Evolutionary conservation across 2,329 filamentous ascomycete genomes (phyloP).

Genomic region (Sodiomyces alkalinus): DNA sequence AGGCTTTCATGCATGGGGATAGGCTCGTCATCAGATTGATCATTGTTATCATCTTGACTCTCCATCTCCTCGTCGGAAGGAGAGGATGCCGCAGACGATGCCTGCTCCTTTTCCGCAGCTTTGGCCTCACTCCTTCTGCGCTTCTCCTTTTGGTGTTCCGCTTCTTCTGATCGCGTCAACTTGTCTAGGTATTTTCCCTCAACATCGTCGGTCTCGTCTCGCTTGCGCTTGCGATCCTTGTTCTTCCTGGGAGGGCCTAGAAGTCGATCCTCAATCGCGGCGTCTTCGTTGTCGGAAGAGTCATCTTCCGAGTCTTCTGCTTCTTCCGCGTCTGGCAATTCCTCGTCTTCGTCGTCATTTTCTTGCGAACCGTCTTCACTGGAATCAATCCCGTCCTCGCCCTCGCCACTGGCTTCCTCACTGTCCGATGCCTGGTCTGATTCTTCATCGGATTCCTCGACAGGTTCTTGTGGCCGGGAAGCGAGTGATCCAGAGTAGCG

Average conservation of each 20-base stretch:
- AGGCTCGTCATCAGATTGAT: slow-evolving; percentile 23
- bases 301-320: slow-evolving; percentile 4
- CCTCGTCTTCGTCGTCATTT: slow-evolving; percentile 11
- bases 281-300: slow-evolving; percentile 8
- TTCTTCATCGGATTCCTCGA: slow-evolving; percentile 15
- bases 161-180: slow-evolving; percentile 41
- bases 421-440: slow-evolving; percentile 14
- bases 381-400: slow-evolving; percentile 9
- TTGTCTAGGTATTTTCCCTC: slow-evolving; percentile 57
- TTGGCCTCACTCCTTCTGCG: slow-evolving; percentile 20
- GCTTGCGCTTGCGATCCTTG: slow-evolving; percentile 49
- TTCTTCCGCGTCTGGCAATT: slow-evolving; percentile 12
- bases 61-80: slow-evolving; percentile 18
- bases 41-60: slow-evolving; percentile 34
- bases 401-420: slow-evolving; percentile 16
- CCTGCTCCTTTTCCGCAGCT: slow-evolving; percentile 19
- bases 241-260: slow-evolving; percentile 21
- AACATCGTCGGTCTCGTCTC: slow-evolving; percentile 53
- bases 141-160: slow-evolving; percentile 37
- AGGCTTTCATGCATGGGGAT: slow-evolving; percentile 43
- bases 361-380: slow-evolving; percentile 1
- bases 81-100: not conserved
- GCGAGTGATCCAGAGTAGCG: slow-evolving; percentile 25
- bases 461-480: slow-evolving; percentile 17
- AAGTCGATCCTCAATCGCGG: slow-evolving; percentile 22